Percentiles rank a stretch among this genome's conserved stretches.
Conservation (phyloP, 805 yeast genomes). For the Metschnikowia hibisci region DNA sequence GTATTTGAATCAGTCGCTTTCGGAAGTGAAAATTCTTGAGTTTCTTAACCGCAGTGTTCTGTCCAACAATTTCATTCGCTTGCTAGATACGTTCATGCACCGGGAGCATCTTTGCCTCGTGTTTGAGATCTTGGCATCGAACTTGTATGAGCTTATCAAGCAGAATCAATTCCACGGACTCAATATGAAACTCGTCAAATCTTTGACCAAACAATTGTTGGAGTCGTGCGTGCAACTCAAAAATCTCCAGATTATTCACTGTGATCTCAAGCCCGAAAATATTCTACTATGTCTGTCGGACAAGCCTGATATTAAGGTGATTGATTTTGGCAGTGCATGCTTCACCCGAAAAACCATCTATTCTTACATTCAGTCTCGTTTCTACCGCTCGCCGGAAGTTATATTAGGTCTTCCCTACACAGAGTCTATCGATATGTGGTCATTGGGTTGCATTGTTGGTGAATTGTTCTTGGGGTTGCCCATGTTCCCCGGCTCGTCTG, state of each 20-base stretch:
- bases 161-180: slow-evolving; percentile 94
- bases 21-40: slow-evolving; percentile 85
- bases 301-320: slow-evolving; percentile 81
- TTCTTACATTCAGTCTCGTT: slow-evolving; percentile 88
- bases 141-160: slow-evolving; percentile 83
- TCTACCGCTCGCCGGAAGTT: slow-evolving; percentile 93
- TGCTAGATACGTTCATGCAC: slow-evolving; percentile 87
- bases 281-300: slow-evolving; percentile 76
- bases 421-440: slow-evolving; percentile 96
- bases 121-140: slow-evolving; percentile 83
- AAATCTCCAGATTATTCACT: slow-evolving; percentile 81
- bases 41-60: slow-evolving; percentile 65
- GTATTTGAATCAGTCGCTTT: slow-evolving; percentile 82
- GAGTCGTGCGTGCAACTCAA: slow-evolving; percentile 80
- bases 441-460: slow-evolving; percentile 87
- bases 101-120: slow-evolving; percentile 90
- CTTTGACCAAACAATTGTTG: slow-evolving; percentile 73
- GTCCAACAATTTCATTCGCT: slow-evolving; percentile 68
- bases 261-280: slow-evolving; percentile 96
- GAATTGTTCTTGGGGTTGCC: slow-evolving; percentile 91
- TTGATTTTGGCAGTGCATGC: slow-evolving; percentile 96
- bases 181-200: slow-evolving; percentile 70
- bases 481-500: slow-evolving; percentile 90
- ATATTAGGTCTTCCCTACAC: slow-evolving; percentile 89
- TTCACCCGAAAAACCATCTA: slow-evolving; percentile 85